Evolutionary conservation across 805 yeast genomes (phyloP).

Genomic region (Candida multigemmis): DNA sequence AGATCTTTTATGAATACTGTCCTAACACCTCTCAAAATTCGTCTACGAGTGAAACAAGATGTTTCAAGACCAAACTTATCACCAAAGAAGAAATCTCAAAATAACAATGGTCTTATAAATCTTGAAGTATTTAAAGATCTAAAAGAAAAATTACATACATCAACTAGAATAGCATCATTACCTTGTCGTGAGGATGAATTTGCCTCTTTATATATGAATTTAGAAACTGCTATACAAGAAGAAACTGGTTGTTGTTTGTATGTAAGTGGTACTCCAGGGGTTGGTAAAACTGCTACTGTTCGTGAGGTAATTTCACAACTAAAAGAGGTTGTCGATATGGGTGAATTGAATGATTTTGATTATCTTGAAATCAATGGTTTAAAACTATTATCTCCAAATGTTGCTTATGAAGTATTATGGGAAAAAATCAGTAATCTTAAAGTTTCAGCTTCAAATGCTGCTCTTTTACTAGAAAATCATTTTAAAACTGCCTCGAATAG

Average conservation of each 20-base stretch:
- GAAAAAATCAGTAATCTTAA: constrained; percentile 52
- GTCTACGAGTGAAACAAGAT: constrained; percentile 16
- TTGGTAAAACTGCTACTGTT: constrained; percentile 92
- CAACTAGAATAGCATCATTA: constrained; percentile 39
- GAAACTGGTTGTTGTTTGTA: constrained; percentile 78
- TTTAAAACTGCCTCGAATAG: constrained; percentile 35
- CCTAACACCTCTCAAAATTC: constrained; percentile 12
- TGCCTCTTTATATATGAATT: constrained; percentile 52
- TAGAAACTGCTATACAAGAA: constrained; percentile 64
- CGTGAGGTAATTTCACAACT: constrained; percentile 76
- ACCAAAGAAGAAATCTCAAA: constrained; percentile 4
- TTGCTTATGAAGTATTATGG: constrained; percentile 81
- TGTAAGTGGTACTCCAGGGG: constrained; percentile 96
- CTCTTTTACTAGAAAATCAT: constrained; percentile 59
- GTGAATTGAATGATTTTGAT: constrained; percentile 40
- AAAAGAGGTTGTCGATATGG: constrained; percentile 19
- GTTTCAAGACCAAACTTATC: constrained; percentile 8
- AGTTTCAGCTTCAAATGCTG: constrained; percentile 56
- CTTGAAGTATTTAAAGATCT: constrained; percentile 26
- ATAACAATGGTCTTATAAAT: not conserved
- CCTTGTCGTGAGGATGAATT: constrained; percentile 89
- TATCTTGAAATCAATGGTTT: constrained; percentile 88
- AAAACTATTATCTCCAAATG: constrained; percentile 68
- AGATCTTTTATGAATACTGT: constrained; percentile 10
- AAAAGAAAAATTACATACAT: constrained; percentile 33